These are phyloP conservation scores for Porphyrellus cyaneotinctus DNA, from an alignment of 768 basidiomycete genomes.

Conservation along the genomic window DNA sequence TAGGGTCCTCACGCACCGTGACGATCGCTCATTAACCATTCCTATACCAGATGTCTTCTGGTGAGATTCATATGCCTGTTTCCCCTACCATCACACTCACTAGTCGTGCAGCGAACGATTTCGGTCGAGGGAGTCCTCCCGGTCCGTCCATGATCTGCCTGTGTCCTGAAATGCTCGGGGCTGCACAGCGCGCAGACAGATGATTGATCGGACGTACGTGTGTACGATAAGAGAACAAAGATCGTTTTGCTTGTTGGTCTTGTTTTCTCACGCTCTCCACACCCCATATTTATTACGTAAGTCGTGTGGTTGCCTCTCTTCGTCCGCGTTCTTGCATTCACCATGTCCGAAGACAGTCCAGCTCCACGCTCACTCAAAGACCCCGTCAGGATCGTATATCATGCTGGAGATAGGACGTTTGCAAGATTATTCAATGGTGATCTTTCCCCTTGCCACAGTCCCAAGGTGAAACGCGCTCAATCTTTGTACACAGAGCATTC, in stretches of 20 bases:
- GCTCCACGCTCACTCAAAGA: neutral
- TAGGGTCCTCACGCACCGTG: too few relatives aligned
- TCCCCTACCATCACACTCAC: neutral
- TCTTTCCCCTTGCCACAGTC: neutral
- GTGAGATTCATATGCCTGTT: neutral
- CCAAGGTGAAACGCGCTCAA: slow-evolving; percentile 2
- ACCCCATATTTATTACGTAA: slow-evolving; percentile 5
- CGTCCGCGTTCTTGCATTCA: neutral
- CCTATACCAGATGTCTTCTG: neutral
- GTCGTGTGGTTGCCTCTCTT: neutral
- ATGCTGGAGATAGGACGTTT: slow-evolving; percentile 33
- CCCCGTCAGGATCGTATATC: slow-evolving; percentile 35
- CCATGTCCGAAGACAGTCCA: slow-evolving; percentile 11
- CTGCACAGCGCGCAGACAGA: too few relatives aligned
- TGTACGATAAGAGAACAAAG: too few relatives aligned
- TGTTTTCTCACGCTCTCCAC: neutral
- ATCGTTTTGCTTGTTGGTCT: too few relatives aligned
- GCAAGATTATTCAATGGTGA: slow-evolving; percentile 42
- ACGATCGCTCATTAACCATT: too few relatives aligned
- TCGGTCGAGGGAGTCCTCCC: neutral
- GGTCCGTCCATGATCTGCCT: neutral
- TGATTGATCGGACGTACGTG: too few relatives aligned
- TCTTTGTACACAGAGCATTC: slow-evolving; percentile 47
- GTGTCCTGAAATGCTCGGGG: too few relatives aligned
- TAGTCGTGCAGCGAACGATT: neutral